Evolutionary conservation across 2,329 filamentous ascomycete genomes (phyloP).

Genomic region (Ilyonectria sp.): DNA sequence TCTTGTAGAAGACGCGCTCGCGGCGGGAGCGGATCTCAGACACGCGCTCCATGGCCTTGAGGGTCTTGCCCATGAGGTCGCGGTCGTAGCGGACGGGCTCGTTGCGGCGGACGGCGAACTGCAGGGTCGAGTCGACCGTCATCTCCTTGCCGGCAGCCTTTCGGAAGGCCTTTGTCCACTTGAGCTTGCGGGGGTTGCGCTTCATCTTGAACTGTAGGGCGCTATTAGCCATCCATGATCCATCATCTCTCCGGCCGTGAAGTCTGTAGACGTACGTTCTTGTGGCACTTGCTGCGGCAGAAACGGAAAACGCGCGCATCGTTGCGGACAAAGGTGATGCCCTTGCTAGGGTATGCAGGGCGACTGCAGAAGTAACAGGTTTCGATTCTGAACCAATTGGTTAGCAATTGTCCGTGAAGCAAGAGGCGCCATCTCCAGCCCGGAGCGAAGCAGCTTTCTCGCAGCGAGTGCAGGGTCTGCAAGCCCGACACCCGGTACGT

Average conservation of each 20-base stretch:
- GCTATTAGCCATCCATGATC: conserved; percentile 20
- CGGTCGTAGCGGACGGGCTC: conserved; percentile 96
- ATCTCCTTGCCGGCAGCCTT: conserved; percentile 84
- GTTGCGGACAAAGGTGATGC: conserved; percentile 67
- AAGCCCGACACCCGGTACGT: neutral
- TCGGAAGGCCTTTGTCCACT: conserved; percentile 96
- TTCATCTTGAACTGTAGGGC: conserved; percentile 88
- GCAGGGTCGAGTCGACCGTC: conserved; percentile 94
- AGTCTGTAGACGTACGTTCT: conserved; percentile 63
- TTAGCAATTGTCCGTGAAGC: conserved; percentile 32
- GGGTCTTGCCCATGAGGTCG: conserved; percentile 87
- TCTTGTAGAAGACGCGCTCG: conserved; percentile 94
- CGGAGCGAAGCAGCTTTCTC: neutral
- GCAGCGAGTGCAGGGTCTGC: neutral
- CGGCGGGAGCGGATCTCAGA: conserved; percentile 86
- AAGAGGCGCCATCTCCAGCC: conserved; percentile 20
- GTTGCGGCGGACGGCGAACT: conserved; percentile 94
- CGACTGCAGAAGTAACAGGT: conserved; percentile 64
- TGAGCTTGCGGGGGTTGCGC: conserved; percentile 95
- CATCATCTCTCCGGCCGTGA: neutral
- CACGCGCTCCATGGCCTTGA: conserved; percentile 93
- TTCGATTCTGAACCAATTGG: conserved; percentile 56
- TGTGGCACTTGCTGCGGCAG: conserved; percentile 73
- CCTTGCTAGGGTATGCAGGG: conserved; percentile 69
- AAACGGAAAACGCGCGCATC: conserved; percentile 71